Evolutionary conservation across 768 basidiomycete species (phyloP).

Genomic region (Suillus brevipes): DNA sequence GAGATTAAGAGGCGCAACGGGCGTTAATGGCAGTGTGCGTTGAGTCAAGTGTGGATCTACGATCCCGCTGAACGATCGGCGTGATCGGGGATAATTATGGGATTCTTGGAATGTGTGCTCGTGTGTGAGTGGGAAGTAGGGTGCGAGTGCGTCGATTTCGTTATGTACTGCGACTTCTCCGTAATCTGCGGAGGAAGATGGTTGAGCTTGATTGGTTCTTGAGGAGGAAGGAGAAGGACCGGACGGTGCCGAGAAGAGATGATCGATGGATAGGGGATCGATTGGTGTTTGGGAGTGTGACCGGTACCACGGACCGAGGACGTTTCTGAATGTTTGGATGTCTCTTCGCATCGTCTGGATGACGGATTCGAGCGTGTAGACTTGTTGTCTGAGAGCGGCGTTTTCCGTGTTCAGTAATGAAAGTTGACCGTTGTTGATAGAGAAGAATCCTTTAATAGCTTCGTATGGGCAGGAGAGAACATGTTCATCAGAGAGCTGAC

Average conservation of each 20-base stretch:
- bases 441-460: constrained; percentile 59
- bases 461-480: constrained; percentile 54
- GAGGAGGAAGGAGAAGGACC: constrained; percentile 18
- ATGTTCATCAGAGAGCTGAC: constrained; percentile 38
- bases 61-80: constrained; percentile 18
- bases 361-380: constrained; percentile 59
- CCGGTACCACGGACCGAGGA: constrained; percentile 66
- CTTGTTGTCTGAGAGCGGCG: constrained; percentile 53
- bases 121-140: constrained; percentile 23
- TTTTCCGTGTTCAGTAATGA: constrained; percentile 63
- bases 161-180: constrained; percentile 17
- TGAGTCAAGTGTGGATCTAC: constrained; percentile 25
- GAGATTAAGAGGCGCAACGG: constrained; percentile 62
- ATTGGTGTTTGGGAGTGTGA: constrained; percentile 25
- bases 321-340: constrained; percentile 51
- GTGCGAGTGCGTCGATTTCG: constrained; percentile 27
- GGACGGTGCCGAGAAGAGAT: constrained; percentile 13
- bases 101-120: constrained; percentile 15
- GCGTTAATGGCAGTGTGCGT: constrained; percentile 32
- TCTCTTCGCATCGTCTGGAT: constrained; percentile 56
- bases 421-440: constrained; percentile 40
- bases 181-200: constrained; percentile 16
- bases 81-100: constrained; percentile 16
- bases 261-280: constrained; percentile 14
- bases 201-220: constrained; percentile 19